Evolutionary conservation across 257 asterid genomes (phyloP).

Genomic region (Ehretia macrophylla): DNA sequence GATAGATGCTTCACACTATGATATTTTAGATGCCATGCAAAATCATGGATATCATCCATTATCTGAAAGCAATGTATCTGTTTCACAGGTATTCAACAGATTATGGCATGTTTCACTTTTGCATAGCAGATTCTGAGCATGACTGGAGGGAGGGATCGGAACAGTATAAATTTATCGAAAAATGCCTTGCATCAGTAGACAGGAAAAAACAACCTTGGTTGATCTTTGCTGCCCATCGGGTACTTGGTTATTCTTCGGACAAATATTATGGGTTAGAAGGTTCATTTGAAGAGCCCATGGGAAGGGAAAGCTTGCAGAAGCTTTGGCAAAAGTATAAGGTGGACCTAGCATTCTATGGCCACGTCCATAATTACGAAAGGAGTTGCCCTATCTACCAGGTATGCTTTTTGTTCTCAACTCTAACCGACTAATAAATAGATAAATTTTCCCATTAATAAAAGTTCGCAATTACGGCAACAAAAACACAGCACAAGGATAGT

Average conservation of each 20-base stretch:
- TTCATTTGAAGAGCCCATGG: conserved; percentile 46
- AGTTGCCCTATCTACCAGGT: conserved; percentile 43
- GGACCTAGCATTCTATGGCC: conserved; percentile 39
- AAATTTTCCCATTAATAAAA: no score
- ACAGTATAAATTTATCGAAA: conserved; percentile 32
- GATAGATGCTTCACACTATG: background rate
- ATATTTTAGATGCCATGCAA: background rate
- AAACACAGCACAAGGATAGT: no score
- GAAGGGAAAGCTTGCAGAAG: conserved; percentile 41
- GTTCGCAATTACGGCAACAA: no score
- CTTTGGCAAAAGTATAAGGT: conserved; percentile 45
- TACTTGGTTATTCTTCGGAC: conserved; percentile 40
- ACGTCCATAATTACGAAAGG: conserved; percentile 41
- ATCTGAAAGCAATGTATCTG: background rate
- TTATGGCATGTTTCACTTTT: conserved; percentile 36
- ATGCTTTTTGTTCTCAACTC: background rate
- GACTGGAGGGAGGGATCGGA: conserved; percentile 43
- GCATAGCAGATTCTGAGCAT: conserved; percentile 39
- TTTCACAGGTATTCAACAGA: conserved; percentile 22
- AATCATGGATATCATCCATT: no score
- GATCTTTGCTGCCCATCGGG: conserved; percentile 39
- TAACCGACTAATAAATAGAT: no score
- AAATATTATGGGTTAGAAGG: conserved; percentile 28
- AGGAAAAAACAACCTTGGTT: conserved; percentile 40
- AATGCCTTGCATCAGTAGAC: conserved; percentile 35